Conservation (phyloP, 169 alveolate genomes). For the Plasmodium fragile region DNA sequence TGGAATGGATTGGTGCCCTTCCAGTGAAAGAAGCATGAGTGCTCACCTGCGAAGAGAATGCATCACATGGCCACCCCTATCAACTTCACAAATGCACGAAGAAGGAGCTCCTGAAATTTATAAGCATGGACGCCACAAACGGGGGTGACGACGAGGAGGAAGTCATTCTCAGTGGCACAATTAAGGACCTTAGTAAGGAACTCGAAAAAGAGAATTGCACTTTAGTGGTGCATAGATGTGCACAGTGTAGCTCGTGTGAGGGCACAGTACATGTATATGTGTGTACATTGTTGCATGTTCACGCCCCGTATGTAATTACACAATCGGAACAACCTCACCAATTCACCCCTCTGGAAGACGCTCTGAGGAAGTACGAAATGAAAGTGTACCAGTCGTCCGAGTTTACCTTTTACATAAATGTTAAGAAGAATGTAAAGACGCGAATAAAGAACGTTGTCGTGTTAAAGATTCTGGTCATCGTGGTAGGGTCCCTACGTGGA, state of each 20-base stretch:
- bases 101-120: slow-evolving; percentile 34
- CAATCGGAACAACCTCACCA: neutral
- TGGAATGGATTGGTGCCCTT: neutral
- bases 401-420: slow-evolving; percentile 44
- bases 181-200: slow-evolving; percentile 20
- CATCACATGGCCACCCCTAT: neutral
- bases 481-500: slow-evolving; percentile 11
- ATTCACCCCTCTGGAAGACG: slow-evolving; percentile 10
- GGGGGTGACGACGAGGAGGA: slow-evolving; percentile 15
- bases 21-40: neutral
- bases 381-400: slow-evolving; percentile 34
- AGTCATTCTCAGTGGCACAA: slow-evolving; percentile 24
- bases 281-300: neutral
- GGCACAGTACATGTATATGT: neutral
- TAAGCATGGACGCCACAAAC: slow-evolving; percentile 18
- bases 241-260: neutral
- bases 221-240: neutral
- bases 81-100: neutral
- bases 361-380: slow-evolving; percentile 43
- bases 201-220: neutral
- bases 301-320: neutral
- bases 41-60: neutral
- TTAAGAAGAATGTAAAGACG: slow-evolving; percentile 21
- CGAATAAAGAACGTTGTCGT: slow-evolving; percentile 26
- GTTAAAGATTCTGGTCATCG: slow-evolving; percentile 33